Percentiles rank a stretch among this genome's conserved stretches.
Conservation (phyloP, 1,139 yeast genomes). For the Pneumocystis sp. region DNA sequence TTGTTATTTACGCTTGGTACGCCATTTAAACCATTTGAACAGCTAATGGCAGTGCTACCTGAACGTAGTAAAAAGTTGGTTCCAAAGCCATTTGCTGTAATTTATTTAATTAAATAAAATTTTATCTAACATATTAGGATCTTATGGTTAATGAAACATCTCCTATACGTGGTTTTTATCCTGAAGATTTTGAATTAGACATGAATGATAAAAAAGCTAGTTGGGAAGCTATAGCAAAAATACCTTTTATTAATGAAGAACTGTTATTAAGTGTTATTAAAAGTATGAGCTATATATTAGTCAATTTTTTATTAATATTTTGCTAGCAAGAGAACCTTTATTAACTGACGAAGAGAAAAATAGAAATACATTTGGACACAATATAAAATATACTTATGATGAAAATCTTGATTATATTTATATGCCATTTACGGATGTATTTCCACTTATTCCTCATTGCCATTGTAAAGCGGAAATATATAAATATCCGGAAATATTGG, state of each 20-base stretch:
- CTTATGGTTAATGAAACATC: conserved; percentile 82
- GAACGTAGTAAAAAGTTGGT: conserved; percentile 73
- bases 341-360: conserved; percentile 52
- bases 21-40: conserved; percentile 90
- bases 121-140: conserved; percentile 29
- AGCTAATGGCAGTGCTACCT: conserved; percentile 94
- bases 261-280: conserved; percentile 58
- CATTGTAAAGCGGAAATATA: conserved; percentile 53
- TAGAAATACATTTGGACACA: conserved; percentile 62
- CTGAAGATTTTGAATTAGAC: conserved; percentile 75
- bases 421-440: conserved; percentile 63
- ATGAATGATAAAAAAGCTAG: conserved; percentile 88
- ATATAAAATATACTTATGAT: conserved; percentile 53
- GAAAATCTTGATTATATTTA: conserved; percentile 61
- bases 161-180: conserved; percentile 83
- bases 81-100: conserved; percentile 43
- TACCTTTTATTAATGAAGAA: conserved; percentile 79
- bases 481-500: conserved; percentile 37
- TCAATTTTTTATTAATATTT: neutral
- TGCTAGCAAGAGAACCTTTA: conserved; percentile 31
- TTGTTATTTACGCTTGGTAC: conserved; percentile 51
- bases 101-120: neutral
- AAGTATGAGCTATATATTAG: conserved; percentile 25
- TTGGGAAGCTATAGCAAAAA: conserved; percentile 97
- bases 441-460: conserved; percentile 63